Percentiles rank a stretch among this genome's conserved stretches.
phyloP scores from a whole-genome alignment of 495 filamentous ascomycete species.

The Xylaria acuta region DNA sequence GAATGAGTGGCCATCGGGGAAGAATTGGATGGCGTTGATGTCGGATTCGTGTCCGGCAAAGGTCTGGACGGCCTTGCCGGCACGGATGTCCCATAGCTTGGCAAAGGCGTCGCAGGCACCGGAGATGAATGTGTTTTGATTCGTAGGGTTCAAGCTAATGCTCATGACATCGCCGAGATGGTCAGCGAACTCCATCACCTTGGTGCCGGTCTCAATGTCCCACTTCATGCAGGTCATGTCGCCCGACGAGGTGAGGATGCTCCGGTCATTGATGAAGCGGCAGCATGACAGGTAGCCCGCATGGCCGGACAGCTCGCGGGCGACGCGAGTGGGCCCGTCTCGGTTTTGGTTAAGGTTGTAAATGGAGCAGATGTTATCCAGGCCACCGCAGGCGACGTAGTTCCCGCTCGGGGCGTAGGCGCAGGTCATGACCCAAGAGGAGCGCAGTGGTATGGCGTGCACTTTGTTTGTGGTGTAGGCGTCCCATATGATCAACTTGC shows the following conservation, averaged over 20 bases:
- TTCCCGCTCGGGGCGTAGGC: constrained; percentile 98
- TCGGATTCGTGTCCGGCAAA: constrained; percentile 98
- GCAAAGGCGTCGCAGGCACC: constrained; percentile 98
- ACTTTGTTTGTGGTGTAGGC: constrained; percentile 99
- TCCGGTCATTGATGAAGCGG: constrained; percentile 97
- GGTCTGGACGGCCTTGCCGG: constrained; percentile 97
- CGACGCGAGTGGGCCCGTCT: constrained; percentile 94
- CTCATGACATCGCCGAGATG: constrained; percentile 99
- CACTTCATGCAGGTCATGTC: constrained; percentile 99
- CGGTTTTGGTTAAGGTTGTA: constrained; percentile 95
- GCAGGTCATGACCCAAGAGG: constrained; percentile 99
- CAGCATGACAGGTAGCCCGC: constrained; percentile 98
- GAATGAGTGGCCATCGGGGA: constrained; percentile 98
- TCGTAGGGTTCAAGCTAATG: constrained; percentile 98
- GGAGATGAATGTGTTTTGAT: constrained; percentile 98
- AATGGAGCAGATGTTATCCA: constrained; percentile 99
- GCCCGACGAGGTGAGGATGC: constrained; percentile 95
- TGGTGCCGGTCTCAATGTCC: constrained; percentile 97
- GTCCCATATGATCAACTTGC: constrained; percentile 99
- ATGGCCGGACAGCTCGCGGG: constrained; percentile 94
- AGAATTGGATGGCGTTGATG: constrained; percentile 99
- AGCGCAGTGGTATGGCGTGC: constrained; percentile 96
- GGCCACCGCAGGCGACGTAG: constrained; percentile 95
- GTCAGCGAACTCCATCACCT: constrained; percentile 98
- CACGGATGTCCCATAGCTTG: constrained; percentile 98